These are phyloP conservation scores for Linnemannia elongata DNA, from an alignment of 192 early-diverging fungal species.

Conservation along the genomic window DNA sequence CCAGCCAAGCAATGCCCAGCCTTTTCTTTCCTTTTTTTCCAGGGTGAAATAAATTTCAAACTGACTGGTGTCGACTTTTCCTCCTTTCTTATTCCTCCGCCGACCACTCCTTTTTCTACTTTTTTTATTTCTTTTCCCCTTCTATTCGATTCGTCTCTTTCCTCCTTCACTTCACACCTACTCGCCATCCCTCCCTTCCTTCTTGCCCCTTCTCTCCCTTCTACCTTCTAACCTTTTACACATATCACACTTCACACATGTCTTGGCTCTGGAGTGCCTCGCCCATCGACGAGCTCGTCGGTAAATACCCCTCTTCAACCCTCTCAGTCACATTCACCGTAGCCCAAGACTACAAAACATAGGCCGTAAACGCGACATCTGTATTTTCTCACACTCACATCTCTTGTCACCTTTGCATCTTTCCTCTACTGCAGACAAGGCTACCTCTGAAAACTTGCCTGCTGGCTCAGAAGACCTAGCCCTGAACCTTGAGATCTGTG, in stretches of 20 bases:
- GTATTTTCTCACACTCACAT: not conserved
- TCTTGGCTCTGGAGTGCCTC: slow-evolving; percentile 57
- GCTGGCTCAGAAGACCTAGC: slow-evolving; percentile 88
- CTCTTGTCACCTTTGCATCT: not conserved
- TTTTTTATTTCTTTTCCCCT: not conserved
- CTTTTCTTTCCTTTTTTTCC: not conserved
- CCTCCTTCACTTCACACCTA: not conserved
- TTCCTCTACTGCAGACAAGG: slow-evolving; percentile 69
- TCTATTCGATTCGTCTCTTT: not conserved
- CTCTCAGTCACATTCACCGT: not conserved
- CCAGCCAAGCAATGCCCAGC: not conserved
- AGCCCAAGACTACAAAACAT: not conserved
- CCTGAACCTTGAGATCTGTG: slow-evolving; percentile 90
- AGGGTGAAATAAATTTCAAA: not conserved
- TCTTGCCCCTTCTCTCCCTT: not conserved
- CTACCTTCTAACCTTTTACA: not conserved
- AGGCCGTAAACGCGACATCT: not conserved
- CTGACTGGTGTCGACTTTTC: not conserved
- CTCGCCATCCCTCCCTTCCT: not conserved
- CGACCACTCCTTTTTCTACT: not conserved
- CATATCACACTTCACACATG: slow-evolving; percentile 22
- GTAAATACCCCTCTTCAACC: slow-evolving; percentile 33
- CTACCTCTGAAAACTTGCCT: slow-evolving; percentile 92
- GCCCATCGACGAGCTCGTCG: slow-evolving; percentile 62
- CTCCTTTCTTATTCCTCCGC: not conserved